A percentile compares a stretch with the other conserved stretches of the same genome.
These are phyloP conservation scores for Pseudonitzschia pungens DNA, from an alignment of 108 stramenopile genomes.

Conservation along the genomic window DNA sequence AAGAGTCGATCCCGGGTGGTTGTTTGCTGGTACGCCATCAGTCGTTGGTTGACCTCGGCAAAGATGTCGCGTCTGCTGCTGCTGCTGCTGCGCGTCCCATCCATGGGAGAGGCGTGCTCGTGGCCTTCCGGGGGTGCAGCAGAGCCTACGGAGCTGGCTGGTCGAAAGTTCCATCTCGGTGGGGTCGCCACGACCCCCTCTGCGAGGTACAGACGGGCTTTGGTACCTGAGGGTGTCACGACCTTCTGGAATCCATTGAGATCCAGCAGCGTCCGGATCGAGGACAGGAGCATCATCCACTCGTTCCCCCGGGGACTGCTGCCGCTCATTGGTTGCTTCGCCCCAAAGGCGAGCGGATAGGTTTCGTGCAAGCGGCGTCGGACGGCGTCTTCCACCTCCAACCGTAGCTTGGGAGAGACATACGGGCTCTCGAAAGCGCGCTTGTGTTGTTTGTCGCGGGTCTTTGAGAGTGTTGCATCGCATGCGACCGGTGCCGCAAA, in stretches of 20 bases:
- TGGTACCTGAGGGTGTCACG: conserved; percentile 1
- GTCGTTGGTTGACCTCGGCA: no score
- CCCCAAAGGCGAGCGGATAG: no score
- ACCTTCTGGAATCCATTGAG: conserved; percentile 31
- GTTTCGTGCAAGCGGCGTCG: no score
- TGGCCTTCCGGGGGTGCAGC: not conserved
- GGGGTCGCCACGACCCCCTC: conserved; percentile 34
- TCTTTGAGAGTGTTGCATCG: no score
- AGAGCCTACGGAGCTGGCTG: not conserved
- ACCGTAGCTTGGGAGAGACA: no score
- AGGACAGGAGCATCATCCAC: not conserved
- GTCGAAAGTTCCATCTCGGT: not conserved
- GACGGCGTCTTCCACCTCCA: no score
- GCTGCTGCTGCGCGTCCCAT: not conserved
- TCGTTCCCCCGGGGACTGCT: no score
- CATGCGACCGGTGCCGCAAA: no score
- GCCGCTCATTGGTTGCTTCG: no score
- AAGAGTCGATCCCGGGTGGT: not conserved
- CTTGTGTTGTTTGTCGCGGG: no score
- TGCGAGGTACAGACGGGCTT: conserved; percentile 15
- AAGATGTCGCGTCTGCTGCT: not conserved
- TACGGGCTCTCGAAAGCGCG: no score
- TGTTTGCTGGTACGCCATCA: no score
- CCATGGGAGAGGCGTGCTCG: not conserved
- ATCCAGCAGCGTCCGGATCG: not conserved